phyloP scores from a whole-genome alignment of 2,329 filamentous ascomycete genomes.

The Aschersonia sp. region DNA sequence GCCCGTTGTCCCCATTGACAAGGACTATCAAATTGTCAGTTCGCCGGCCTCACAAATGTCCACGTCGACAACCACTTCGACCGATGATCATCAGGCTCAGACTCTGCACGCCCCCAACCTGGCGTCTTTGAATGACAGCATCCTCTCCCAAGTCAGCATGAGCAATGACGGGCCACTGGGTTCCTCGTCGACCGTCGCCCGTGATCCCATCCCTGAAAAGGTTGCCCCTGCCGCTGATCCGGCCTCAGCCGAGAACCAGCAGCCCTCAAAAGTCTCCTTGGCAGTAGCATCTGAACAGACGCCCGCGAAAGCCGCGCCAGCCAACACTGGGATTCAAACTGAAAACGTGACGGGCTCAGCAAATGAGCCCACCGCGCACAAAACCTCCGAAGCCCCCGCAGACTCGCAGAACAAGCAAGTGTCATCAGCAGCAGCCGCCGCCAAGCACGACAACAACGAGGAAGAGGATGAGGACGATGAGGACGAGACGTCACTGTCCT shows the following conservation, averaged over 20 bases:
- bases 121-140: slow-evolving; percentile 8
- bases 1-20: slow-evolving; percentile 18
- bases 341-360: slow-evolving; percentile 11
- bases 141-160: slow-evolving; percentile 3
- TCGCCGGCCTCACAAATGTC: slow-evolving; percentile 13
- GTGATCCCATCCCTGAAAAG: not conserved
- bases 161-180: too few relatives aligned
- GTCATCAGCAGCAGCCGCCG: too few relatives aligned
- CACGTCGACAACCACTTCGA: slow-evolving; percentile 4
- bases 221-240: not conserved
- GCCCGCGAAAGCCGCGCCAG: slow-evolving; percentile 1
- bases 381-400: too few relatives aligned
- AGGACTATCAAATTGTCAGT: slow-evolving; percentile 21
- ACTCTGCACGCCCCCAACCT: slow-evolving; percentile 18
- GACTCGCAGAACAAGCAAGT: too few relatives aligned
- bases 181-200: not conserved
- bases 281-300: slow-evolving; percentile 4
- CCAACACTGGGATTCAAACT: slow-evolving; percentile 12
- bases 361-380: not conserved
- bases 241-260: not conserved
- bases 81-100: slow-evolving; percentile 10
- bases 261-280: not conserved
- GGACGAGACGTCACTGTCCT: too few relatives aligned
- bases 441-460: too few relatives aligned
- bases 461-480: too few relatives aligned